Percentiles rank a stretch among this genome's conserved stretches.
Conservation (phyloP, 768 basidiomycete genomes). For the Boletus subcaerulescens region DNA sequence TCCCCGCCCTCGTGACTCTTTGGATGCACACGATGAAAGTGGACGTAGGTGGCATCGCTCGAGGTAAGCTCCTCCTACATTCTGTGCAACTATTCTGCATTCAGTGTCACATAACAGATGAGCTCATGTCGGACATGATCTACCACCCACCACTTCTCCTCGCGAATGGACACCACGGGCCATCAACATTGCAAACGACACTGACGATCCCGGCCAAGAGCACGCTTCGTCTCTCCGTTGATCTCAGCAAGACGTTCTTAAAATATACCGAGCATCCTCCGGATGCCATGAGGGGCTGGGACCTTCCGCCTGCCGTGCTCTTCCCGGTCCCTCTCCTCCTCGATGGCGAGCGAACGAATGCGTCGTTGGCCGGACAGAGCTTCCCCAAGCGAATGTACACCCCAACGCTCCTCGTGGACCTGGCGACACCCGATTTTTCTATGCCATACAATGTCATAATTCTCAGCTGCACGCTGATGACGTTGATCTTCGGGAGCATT, state of each 20-base stretch:
- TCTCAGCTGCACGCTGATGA: constrained; percentile 86
- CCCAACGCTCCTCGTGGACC: constrained; percentile 75
- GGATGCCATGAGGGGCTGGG: constrained; percentile 94
- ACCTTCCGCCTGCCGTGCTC: constrained; percentile 83
- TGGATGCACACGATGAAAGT: constrained; percentile 77
- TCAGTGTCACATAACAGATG: constrained; percentile 39
- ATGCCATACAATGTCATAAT: constrained; percentile 99
- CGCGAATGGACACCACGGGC: constrained; percentile 15
- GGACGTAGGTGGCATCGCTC: constrained; percentile 42
- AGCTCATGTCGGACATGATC: constrained; percentile 58
- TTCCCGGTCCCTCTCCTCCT: constrained; percentile 32
- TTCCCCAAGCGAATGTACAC: constrained; percentile 63
- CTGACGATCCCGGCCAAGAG: constrained; percentile 68
- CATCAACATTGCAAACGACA: constrained; percentile 72
- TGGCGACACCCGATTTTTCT: constrained; percentile 98
- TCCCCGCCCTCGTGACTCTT: constrained; percentile 91
- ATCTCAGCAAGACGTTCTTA: constrained; percentile 80
- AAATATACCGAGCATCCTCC: constrained; percentile 96
- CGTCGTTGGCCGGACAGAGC: background rate
- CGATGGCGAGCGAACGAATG: background rate
- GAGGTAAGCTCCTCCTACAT: constrained; percentile 37
- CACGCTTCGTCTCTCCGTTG: constrained; percentile 64
- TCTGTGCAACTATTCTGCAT: background rate
- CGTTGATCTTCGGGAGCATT: constrained; percentile 89
- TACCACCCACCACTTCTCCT: constrained; percentile 46